Percentiles rank a stretch among this genome's conserved stretches.
Evolutionary conservation across 2,329 filamentous ascomycete genomes (phyloP).

Genomic region (Madurella fahalii): DNA sequence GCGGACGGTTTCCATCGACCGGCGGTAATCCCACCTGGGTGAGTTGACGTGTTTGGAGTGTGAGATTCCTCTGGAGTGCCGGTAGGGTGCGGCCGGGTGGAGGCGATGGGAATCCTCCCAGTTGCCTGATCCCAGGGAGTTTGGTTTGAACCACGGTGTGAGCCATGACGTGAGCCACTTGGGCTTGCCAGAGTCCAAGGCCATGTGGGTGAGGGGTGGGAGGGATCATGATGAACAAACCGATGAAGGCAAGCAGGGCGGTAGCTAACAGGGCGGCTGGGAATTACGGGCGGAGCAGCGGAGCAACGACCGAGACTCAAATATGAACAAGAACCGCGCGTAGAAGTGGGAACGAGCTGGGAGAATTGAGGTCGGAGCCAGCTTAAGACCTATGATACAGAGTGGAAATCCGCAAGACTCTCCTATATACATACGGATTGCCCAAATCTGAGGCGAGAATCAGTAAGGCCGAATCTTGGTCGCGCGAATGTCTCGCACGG

Average conservation of each 20-base stretch:
- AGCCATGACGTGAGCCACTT: neutral
- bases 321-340: neutral
- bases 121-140: constrained; percentile 10
- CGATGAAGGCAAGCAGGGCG: too few species aligned
- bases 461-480: neutral
- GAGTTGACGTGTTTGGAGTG: too few species aligned
- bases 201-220: neutral
- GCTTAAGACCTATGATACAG: neutral
- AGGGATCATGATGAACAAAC: neutral
- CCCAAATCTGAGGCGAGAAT: neutral
- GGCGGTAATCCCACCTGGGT: too few species aligned
- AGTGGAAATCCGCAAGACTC: constrained; percentile 1
- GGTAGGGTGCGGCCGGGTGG: too few species aligned
- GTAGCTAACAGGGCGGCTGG: too few species aligned
- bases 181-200: neutral
- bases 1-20: neutral
- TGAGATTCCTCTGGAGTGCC: too few species aligned
- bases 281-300: neutral
- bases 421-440: constrained; percentile 15
- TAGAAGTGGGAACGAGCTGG: neutral
- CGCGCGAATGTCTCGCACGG: neutral
- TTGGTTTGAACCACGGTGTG: neutral
- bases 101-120: constrained; percentile 2
- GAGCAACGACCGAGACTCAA: neutral
- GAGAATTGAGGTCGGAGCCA: neutral